Conservation (phyloP, 441 rosid species). For the Geranium incanum region DNA sequence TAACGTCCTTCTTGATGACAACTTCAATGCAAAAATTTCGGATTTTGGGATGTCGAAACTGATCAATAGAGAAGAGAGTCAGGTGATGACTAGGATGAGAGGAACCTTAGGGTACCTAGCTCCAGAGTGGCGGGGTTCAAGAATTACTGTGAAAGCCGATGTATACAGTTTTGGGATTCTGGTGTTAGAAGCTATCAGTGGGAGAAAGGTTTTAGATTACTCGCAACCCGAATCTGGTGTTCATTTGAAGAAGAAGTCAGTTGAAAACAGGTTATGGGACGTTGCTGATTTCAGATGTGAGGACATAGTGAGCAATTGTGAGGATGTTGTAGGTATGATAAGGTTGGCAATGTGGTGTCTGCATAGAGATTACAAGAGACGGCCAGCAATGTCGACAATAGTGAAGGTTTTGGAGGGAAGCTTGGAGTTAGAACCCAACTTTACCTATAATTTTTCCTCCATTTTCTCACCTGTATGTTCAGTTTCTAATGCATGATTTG, state of each 20-base stretch:
- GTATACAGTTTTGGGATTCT: constrained; percentile 34
- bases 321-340: constrained; percentile 19
- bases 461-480: neutral
- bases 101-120: constrained; percentile 33
- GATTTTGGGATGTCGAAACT: constrained; percentile 35
- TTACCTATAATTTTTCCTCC: neutral
- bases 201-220: constrained; percentile 21
- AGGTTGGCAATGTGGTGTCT: constrained; percentile 19
- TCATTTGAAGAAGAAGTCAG: constrained; percentile 19
- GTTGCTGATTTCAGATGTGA: constrained; percentile 16
- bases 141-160: constrained; percentile 30
- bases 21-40: constrained; percentile 30
- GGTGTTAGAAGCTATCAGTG: constrained; percentile 22
- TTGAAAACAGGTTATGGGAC: constrained; percentile 18
- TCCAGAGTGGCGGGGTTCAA: constrained; percentile 26
- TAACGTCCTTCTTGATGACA: constrained; percentile 26
- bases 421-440: neutral
- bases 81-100: constrained; percentile 23
- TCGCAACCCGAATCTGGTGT: constrained; percentile 16
- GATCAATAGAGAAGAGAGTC: constrained; percentile 23
- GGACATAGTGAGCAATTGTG: constrained; percentile 8
- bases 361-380: constrained; percentile 1
- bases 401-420: too few relatives aligned
- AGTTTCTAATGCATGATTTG: too few relatives aligned
- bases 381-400: too few relatives aligned